These are phyloP conservation scores for Solanum hybrid DNA, from an alignment of 305 asterid species.

Conservation along the genomic window DNA sequence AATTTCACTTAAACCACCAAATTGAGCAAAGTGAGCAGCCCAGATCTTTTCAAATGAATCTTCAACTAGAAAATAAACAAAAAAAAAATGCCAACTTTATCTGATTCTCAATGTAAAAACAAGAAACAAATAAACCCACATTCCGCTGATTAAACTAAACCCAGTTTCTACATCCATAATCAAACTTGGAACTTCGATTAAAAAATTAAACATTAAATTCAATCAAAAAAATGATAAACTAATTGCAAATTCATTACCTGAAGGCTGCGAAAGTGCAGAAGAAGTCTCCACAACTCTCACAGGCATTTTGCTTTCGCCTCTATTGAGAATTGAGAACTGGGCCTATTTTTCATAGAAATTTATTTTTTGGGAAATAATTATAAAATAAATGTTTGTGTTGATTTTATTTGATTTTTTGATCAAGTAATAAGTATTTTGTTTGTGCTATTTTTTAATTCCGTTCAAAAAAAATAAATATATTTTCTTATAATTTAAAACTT, in stretches of 20 bases:
- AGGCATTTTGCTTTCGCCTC: constrained; percentile 38
- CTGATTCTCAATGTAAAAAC: neutral
- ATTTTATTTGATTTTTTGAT: neutral
- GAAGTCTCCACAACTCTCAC: constrained; percentile 73
- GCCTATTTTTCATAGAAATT: neutral
- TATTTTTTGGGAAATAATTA: neutral
- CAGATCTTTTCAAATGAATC: neutral
- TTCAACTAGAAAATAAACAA: neutral
- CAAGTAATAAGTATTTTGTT: neutral
- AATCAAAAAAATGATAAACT: neutral
- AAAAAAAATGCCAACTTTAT: neutral
- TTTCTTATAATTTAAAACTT: too few species aligned
- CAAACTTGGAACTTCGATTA: neutral
- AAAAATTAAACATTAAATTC: neutral
- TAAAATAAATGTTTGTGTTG: neutral
- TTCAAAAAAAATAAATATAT: too few species aligned
- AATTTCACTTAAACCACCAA: neutral
- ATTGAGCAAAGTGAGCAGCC: neutral
- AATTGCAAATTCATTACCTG: constrained; percentile 32
- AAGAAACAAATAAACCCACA: neutral
- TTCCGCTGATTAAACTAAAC: neutral
- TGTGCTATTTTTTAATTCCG: neutral
- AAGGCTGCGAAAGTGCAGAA: constrained; percentile 56
- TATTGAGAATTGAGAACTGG: neutral
- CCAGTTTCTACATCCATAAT: neutral